Conservation (phyloP, 495 filamentous ascomycete species). For the Entonaema liquescens region DNA sequence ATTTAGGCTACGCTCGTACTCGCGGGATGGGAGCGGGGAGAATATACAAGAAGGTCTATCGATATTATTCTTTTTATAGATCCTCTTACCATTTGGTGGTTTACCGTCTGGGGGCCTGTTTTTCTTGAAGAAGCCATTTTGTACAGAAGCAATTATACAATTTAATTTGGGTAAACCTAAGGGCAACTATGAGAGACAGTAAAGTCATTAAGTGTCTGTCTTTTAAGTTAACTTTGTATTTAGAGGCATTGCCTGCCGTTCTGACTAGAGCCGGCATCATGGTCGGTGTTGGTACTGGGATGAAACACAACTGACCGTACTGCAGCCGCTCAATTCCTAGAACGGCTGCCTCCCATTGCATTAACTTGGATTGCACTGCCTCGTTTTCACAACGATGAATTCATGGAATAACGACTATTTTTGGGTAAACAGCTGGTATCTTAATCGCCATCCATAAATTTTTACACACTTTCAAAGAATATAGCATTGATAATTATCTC, state of each 20-base stretch:
- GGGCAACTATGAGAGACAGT: neutral
- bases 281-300: neutral
- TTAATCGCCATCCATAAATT: no score
- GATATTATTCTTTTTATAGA: neutral
- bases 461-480: no score
- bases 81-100: neutral
- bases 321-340: neutral
- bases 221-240: neutral
- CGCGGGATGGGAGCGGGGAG: neutral
- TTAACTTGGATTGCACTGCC: neutral
- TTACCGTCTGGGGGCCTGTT: neutral
- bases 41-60: neutral
- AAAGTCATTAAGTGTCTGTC: neutral
- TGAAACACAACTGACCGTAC: neutral
- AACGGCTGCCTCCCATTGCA: neutral
- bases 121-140: neutral
- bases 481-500: neutral
- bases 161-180: neutral
- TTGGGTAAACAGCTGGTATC: neutral
- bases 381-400: neutral
- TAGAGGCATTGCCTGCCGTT: neutral
- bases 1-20: neutral
- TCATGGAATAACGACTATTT: neutral
- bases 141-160: neutral
- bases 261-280: neutral